Conservation (phyloP, 2,329 filamentous ascomycete species). For the Hymenoscyphus fraxineus region DNA sequence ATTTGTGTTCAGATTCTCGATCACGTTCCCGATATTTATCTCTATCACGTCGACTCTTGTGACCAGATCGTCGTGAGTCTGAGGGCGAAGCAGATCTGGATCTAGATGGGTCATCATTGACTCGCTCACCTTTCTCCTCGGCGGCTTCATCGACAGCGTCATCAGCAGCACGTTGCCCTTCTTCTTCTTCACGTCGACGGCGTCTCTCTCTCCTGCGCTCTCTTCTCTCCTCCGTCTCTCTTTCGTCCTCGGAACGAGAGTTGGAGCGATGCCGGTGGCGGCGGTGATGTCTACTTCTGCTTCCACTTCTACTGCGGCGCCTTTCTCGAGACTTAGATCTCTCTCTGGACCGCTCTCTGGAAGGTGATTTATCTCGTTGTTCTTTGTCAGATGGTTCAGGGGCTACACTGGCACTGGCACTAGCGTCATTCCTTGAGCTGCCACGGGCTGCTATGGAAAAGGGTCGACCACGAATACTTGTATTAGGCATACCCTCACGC, state of each 20-base stretch:
- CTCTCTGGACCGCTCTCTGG: conserved; percentile 27
- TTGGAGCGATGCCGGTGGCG: conserved; percentile 33
- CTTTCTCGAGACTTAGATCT: conserved; percentile 36
- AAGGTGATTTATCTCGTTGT: conserved; percentile 26
- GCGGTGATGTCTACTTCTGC: conserved; percentile 30
- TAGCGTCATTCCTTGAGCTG: conserved; percentile 24
- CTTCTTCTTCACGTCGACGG: conserved; percentile 29
- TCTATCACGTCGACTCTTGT: conserved; percentile 59
- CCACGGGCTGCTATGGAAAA: conserved; percentile 36
- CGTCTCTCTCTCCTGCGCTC: conserved; percentile 32
- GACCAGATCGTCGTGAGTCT: conserved; percentile 52
- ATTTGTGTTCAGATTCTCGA: conserved; percentile 41
- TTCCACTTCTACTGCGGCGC: conserved; percentile 27
- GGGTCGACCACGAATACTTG: conserved; percentile 53
- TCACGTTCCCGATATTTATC: conserved; percentile 47
- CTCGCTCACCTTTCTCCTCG: conserved; percentile 35
- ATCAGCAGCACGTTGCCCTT: conserved; percentile 21
- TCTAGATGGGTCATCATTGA: conserved; percentile 53
- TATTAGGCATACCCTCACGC: conserved; percentile 83
- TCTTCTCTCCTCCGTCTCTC: conserved; percentile 32
- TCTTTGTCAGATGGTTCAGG: conserved; percentile 26
- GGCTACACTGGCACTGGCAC: conserved; percentile 28
- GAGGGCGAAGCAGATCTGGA: conserved; percentile 64
- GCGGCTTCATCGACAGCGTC: conserved; percentile 20
- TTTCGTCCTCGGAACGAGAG: conserved; percentile 32